These are phyloP conservation scores for Dothistroma pini DNA, from an alignment of 2,329 filamentous ascomycete species.

Conservation along the genomic window DNA sequence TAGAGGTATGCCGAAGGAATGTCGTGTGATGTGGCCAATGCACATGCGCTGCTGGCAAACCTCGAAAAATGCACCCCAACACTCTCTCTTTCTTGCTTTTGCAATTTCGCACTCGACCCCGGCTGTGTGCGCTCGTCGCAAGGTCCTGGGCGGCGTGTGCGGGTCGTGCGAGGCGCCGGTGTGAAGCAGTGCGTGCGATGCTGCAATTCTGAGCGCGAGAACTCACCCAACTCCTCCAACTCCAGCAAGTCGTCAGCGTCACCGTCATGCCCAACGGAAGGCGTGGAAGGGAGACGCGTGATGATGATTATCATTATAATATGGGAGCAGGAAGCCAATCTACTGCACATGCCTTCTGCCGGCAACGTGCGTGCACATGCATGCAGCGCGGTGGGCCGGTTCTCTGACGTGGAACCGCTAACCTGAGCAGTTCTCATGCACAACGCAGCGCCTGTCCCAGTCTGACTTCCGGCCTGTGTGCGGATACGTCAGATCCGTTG, in stretches of 20 bases:
- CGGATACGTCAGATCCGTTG: not conserved
- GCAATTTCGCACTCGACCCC: slow-evolving; percentile 10
- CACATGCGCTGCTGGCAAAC: not conserved
- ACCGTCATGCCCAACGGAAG: not conserved
- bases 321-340: not conserved
- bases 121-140: slow-evolving; percentile 6
- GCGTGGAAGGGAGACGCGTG: not conserved
- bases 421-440: not conserved
- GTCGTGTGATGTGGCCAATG: not conserved
- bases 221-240: slow-evolving; percentile 5
- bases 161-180: not conserved
- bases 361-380: not conserved
- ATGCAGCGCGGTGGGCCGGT: not conserved
- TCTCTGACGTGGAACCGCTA: slow-evolving; percentile 9
- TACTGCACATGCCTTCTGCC: slow-evolving; percentile 1
- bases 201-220: not conserved
- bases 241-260: slow-evolving; percentile 3
- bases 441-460: not conserved
- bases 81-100: slow-evolving; percentile 1
- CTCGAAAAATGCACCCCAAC: not conserved
- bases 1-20: not conserved
- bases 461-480: not conserved
- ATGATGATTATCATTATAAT: no score
- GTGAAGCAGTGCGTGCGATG: not conserved
- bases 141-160: not conserved